Evolutionary conservation across 495 filamentous ascomycete genomes (phyloP).

Genomic region (Penicillium bovifimosum): DNA sequence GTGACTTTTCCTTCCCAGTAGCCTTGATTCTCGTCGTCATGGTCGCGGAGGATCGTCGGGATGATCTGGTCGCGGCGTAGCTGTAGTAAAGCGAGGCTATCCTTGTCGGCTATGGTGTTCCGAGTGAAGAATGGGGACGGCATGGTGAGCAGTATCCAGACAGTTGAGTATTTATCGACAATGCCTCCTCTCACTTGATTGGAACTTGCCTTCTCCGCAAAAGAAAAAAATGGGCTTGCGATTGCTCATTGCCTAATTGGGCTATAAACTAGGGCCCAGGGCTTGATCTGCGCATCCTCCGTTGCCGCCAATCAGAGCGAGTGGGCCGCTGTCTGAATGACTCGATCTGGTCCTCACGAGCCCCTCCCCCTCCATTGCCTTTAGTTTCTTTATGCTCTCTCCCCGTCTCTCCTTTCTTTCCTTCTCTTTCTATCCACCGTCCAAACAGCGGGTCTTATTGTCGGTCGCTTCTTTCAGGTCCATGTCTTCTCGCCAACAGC

Average conservation of each 20-base stretch:
- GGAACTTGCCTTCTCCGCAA: slow-evolving; percentile 10
- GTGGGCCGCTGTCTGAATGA: slow-evolving; percentile 6
- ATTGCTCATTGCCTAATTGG: slow-evolving; percentile 14
- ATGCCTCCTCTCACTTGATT: background rate
- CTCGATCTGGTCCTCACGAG: slow-evolving; percentile 17
- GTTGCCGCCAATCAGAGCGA: slow-evolving; percentile 15
- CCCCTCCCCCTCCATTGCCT: slow-evolving; percentile 21
- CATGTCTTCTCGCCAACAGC: slow-evolving; percentile 42
- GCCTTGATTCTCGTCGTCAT: slow-evolving; percentile 57
- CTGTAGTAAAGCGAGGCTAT: slow-evolving; percentile 70
- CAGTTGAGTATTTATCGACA: background rate
- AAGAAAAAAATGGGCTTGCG: slow-evolving; percentile 20
- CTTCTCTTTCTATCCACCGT: slow-evolving; percentile 12
- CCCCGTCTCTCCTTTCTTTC: slow-evolving; percentile 17
- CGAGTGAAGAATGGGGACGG: slow-evolving; percentile 70
- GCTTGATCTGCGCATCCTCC: slow-evolving; percentile 11
- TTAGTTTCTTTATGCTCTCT: slow-evolving; percentile 28
- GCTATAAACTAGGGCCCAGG: slow-evolving; percentile 34
- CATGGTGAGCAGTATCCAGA: slow-evolving; percentile 18
- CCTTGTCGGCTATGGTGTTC: slow-evolving; percentile 46
- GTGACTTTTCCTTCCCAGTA: slow-evolving; percentile 77
- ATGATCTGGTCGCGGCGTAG: slow-evolving; percentile 76
- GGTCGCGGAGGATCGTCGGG: slow-evolving; percentile 62
- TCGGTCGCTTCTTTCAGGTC: slow-evolving; percentile 8
- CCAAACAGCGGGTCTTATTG: slow-evolving; percentile 14